Percentiles rank a stretch among this genome's conserved stretches.
phyloP scores from a whole-genome alignment of 371 early-diverging fungal genomes.

The Capniomyces stellatus region DNA sequence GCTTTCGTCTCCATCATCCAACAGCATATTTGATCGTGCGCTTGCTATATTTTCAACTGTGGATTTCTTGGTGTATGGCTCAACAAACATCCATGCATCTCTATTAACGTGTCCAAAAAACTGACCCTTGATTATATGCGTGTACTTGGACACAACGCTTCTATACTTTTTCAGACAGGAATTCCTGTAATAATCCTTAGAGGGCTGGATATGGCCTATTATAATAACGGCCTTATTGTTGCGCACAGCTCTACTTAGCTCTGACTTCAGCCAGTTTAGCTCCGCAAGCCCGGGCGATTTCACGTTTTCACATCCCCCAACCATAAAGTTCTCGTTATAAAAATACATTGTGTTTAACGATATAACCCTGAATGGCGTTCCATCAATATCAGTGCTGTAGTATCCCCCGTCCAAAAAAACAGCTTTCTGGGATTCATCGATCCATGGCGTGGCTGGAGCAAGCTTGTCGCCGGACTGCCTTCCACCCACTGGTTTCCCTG shows the following conservation, averaged over 20 bases:
- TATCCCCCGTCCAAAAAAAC: conserved; percentile 50
- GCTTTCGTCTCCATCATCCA: conserved; percentile 1
- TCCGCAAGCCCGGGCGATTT: conserved; percentile 41
- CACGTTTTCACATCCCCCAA: conserved; percentile 36
- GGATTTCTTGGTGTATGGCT: conserved; percentile 1
- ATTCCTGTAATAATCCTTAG: conserved; percentile 36
- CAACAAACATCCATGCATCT: conserved; percentile 49
- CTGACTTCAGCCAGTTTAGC: conserved; percentile 44
- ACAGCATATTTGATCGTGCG: neutral
- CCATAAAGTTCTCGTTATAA: conserved; percentile 41
- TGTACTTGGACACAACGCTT: conserved; percentile 31
- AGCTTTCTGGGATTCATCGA: conserved; percentile 34
- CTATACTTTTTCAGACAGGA: conserved; percentile 41
- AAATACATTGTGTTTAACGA: conserved; percentile 58
- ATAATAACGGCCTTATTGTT: conserved; percentile 33
- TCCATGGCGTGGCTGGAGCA: conserved; percentile 23
- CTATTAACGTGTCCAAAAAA: conserved; percentile 67
- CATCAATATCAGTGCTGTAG: conserved; percentile 33
- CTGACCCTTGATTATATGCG: conserved; percentile 43
- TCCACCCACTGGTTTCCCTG: neutral
- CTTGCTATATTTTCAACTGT: neutral
- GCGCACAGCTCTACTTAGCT: conserved; percentile 29
- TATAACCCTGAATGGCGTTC: conserved; percentile 23
- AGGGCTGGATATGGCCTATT: conserved; percentile 62
- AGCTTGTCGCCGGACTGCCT: neutral